Conservation (phyloP, 257 asterid species). For the Eucommia ulmoides region DNA sequence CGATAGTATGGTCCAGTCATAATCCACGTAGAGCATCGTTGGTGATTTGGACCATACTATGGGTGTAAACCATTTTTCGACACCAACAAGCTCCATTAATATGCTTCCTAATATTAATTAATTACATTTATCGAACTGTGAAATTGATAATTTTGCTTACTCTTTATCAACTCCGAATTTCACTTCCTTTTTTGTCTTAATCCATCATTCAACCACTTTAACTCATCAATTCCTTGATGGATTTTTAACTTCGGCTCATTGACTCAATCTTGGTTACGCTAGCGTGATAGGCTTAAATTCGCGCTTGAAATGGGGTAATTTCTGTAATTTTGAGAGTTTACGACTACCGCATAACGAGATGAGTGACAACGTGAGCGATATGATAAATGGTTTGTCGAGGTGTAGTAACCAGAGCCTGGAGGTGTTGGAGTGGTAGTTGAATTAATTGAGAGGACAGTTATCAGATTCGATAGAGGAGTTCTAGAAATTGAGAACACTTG, state of each 20-base stretch:
- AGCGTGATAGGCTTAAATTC: background rate
- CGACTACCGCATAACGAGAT: background rate
- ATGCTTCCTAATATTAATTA: background rate
- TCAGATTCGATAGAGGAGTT: background rate
- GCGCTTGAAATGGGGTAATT: background rate
- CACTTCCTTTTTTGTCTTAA: background rate
- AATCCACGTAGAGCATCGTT: too few species aligned
- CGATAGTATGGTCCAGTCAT: too few species aligned
- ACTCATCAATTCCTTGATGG: background rate
- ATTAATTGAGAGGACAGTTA: background rate
- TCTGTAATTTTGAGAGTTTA: background rate
- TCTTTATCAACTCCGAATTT: background rate
- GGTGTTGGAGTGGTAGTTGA: background rate
- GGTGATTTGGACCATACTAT: too few species aligned
- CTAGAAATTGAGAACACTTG: background rate
- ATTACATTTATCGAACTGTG: background rate
- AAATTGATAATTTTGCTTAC: background rate
- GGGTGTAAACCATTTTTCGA: too few species aligned
- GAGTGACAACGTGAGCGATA: background rate
- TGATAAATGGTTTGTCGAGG: background rate
- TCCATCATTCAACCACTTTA: background rate
- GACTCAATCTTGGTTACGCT: background rate
- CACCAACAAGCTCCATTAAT: constrained; percentile 10
- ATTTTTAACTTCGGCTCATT: background rate
- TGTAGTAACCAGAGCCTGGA: background rate